These are phyloP conservation scores for Punctularia strigosozonata DNA, from an alignment of 768 basidiomycete species.

Conservation along the genomic window DNA sequence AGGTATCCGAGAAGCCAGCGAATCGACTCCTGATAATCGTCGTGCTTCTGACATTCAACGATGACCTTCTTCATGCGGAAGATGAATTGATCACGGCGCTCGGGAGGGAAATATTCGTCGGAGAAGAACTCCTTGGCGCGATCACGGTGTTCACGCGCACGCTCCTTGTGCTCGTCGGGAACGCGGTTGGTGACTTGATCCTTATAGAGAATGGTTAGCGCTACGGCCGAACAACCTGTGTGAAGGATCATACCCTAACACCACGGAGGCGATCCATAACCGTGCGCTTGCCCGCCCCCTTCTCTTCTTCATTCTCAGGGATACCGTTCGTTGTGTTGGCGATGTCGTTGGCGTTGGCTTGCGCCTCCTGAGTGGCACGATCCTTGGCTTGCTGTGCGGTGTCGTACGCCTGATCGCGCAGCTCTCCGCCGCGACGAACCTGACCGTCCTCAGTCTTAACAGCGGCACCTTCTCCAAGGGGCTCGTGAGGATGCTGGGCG, in stretches of 20 bases:
- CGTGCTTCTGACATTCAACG: constrained; percentile 86
- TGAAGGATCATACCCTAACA: constrained; percentile 18
- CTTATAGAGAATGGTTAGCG: too few species aligned
- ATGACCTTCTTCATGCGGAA: constrained; percentile 90
- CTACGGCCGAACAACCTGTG: too few species aligned
- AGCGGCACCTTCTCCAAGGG: too few species aligned
- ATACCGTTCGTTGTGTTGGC: constrained; percentile 17
- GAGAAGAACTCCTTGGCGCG: constrained; percentile 54
- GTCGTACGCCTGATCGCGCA: constrained; percentile 2
- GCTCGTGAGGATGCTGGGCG: constrained; percentile 40
- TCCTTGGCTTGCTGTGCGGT: constrained; percentile 7
- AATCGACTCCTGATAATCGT: constrained; percentile 76
- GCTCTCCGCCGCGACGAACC: too few species aligned
- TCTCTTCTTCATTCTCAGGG: constrained; percentile 20
- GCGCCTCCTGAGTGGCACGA: background rate
- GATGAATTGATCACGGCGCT: constrained; percentile 86
- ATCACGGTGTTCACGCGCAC: constrained; percentile 38
- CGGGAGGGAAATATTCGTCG: constrained; percentile 85
- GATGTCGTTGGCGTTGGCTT: constrained; percentile 13
- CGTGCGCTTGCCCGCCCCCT: constrained; percentile 24
- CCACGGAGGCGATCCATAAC: constrained; percentile 19
- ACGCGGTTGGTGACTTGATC: constrained; percentile 40
- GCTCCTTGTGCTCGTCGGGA: constrained; percentile 58
- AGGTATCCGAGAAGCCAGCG: constrained; percentile 59
- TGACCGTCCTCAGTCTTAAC: too few species aligned